phyloP scores from a whole-genome alignment of 805 yeast genomes.

The Barnettozyma populi region DNA sequence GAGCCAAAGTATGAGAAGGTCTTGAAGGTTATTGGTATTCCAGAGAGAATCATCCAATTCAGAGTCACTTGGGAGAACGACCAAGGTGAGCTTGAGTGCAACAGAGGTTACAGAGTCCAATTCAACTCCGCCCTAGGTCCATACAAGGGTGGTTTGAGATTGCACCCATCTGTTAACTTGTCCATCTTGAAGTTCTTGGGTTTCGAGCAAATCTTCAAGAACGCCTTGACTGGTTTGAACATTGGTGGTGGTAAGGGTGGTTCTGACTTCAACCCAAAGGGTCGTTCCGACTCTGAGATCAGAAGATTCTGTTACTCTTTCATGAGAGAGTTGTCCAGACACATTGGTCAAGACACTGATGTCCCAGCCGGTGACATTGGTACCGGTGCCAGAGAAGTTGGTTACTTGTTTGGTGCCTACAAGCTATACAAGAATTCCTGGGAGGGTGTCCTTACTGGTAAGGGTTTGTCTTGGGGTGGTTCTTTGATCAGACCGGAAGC shows the following conservation, averaged over 20 bases:
- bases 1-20: constrained; percentile 88
- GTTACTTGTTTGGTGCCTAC: constrained; percentile 96
- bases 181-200: constrained; percentile 95
- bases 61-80: constrained; percentile 98
- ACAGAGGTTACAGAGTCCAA: constrained; percentile 97
- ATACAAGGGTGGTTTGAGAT: constrained; percentile 97
- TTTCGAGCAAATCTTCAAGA: constrained; percentile 97
- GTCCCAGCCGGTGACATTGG: constrained; percentile 99
- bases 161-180: constrained; percentile 95
- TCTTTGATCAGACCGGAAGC: constrained; percentile 99
- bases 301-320: constrained; percentile 94
- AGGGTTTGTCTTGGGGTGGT: constrained; percentile 98
- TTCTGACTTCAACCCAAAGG: constrained; percentile 96
- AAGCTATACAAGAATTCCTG: constrained; percentile 84
- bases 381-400: constrained; percentile 74
- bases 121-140: constrained; percentile 98
- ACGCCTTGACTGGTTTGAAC: constrained; percentile 93
- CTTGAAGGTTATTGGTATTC: constrained; percentile 84
- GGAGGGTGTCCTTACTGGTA: constrained; percentile 98
- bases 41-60: constrained; percentile 95
- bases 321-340: constrained; percentile 92
- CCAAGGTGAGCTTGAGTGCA: constrained; percentile 83
- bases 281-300: constrained; percentile 86
- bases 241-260: constrained; percentile 99
- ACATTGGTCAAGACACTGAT: constrained; percentile 96